Conservation (phyloP, 2,329 filamentous ascomycete species). For the Trichoderma afroharzianum region DNA sequence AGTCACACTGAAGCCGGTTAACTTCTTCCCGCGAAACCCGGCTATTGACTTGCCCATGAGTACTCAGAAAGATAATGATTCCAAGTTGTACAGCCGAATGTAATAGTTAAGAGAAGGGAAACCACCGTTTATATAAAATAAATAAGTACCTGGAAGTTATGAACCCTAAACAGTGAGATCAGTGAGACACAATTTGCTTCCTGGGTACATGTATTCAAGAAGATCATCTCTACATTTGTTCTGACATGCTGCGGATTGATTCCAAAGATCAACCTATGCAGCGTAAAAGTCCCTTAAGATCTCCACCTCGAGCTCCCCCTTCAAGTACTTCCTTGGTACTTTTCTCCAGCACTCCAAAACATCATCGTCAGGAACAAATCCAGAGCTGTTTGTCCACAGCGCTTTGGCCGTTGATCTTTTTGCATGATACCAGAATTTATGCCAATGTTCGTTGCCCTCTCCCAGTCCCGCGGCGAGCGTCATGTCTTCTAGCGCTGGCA, state of each 20-base stretch:
- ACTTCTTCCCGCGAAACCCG: not conserved
- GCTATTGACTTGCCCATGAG: not conserved
- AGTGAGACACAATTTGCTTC: not conserved
- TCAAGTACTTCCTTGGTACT: not conserved
- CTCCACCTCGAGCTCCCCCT: not conserved
- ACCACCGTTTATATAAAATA: not conserved
- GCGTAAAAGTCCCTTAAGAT: not conserved
- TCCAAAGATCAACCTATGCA: not conserved
- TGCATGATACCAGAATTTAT: not conserved
- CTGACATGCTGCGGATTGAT: not conserved
- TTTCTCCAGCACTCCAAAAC: not conserved
- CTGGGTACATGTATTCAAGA: too few species aligned
- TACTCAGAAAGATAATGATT: not conserved
- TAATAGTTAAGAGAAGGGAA: not conserved
- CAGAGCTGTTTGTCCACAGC: not conserved
- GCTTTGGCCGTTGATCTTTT: not conserved
- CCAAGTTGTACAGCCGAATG: not conserved
- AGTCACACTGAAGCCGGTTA: not conserved
- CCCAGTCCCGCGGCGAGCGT: not conserved
- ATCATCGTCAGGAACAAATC: not conserved
- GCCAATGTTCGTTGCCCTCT: not conserved
- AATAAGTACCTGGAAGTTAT: not conserved
- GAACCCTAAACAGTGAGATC: not conserved
- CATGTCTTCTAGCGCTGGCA: not conserved
- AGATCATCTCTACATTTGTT: not conserved